These are phyloP conservation scores for Pseudogymnoascus pannorum DNA, from an alignment of 2,329 filamentous ascomycete species.

Conservation along the genomic window DNA sequence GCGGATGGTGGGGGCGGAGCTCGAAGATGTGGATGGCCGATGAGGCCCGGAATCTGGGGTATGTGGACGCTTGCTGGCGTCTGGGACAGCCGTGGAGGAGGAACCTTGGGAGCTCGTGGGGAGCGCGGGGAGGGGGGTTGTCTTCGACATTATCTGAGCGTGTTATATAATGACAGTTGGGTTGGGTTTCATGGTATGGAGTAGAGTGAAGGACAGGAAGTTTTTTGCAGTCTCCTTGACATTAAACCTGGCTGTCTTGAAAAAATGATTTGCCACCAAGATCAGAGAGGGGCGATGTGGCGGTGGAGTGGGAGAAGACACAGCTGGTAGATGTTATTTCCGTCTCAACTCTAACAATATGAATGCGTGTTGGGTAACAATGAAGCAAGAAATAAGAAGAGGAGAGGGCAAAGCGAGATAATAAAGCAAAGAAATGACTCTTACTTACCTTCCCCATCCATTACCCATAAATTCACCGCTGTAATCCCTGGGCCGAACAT, in stretches of 20 bases:
- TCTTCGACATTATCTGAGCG: background rate
- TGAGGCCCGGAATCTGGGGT: background rate
- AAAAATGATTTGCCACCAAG: background rate
- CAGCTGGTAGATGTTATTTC: background rate
- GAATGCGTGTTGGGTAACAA: background rate
- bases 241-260: background rate
- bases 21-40: background rate
- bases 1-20: background rate
- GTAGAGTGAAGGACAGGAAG: background rate
- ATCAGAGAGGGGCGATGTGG: background rate
- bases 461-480: background rate
- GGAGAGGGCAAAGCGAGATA: background rate
- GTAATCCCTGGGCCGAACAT: background rate
- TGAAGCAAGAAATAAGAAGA: background rate
- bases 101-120: background rate
- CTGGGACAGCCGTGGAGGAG: background rate
- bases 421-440: background rate
- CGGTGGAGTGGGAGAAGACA: background rate
- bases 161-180: background rate
- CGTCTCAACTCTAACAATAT: background rate
- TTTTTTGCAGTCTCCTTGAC: background rate
- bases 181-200: background rate
- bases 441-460: background rate
- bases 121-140: background rate
- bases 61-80: background rate